These are phyloP conservation scores for Gaeumannomyces tritici DNA, from an alignment of 2,329 filamentous ascomycete genomes.

Conservation along the genomic window DNA sequence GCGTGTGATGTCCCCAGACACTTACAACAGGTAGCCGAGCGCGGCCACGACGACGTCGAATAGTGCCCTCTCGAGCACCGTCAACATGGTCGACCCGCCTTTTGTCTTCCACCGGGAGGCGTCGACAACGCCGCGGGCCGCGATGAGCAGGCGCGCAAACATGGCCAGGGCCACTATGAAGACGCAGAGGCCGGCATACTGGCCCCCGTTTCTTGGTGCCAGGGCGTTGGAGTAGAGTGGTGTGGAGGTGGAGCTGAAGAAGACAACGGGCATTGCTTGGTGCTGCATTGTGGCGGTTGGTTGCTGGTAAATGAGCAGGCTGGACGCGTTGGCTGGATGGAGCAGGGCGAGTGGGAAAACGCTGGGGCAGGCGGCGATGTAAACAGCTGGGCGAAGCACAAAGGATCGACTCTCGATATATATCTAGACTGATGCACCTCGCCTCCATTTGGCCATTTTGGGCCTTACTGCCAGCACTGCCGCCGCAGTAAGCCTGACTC, in stretches of 20 bases:
- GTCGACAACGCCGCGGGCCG: slow-evolving; percentile 42
- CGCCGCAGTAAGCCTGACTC: neutral
- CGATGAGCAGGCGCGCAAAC: slow-evolving; percentile 47
- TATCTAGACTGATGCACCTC: neutral
- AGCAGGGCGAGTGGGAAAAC: no score
- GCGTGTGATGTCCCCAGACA: neutral
- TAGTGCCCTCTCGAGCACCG: slow-evolving; percentile 10
- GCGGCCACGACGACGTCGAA: slow-evolving; percentile 50
- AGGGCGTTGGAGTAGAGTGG: slow-evolving; percentile 53
- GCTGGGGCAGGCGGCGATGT: no score
- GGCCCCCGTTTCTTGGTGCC: slow-evolving; percentile 47
- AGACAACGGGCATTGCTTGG: slow-evolving; percentile 15
- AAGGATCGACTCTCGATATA: neutral
- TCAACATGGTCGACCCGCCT: neutral
- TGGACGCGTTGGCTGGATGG: no score
- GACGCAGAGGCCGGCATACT: slow-evolving; percentile 61
- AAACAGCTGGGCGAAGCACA: no score
- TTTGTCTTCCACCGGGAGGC: slow-evolving; percentile 37
- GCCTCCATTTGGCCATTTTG: neutral
- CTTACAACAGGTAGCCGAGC: slow-evolving; percentile 58
- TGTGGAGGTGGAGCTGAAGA: slow-evolving; percentile 47
- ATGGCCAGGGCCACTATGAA: slow-evolving; percentile 58
- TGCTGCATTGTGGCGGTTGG: neutral
- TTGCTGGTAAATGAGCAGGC: neutral
- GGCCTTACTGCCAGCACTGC: neutral